These are phyloP conservation scores for Secale cereale DNA, from an alignment of 176 grass and related monocot species.

Conservation along the genomic window DNA sequence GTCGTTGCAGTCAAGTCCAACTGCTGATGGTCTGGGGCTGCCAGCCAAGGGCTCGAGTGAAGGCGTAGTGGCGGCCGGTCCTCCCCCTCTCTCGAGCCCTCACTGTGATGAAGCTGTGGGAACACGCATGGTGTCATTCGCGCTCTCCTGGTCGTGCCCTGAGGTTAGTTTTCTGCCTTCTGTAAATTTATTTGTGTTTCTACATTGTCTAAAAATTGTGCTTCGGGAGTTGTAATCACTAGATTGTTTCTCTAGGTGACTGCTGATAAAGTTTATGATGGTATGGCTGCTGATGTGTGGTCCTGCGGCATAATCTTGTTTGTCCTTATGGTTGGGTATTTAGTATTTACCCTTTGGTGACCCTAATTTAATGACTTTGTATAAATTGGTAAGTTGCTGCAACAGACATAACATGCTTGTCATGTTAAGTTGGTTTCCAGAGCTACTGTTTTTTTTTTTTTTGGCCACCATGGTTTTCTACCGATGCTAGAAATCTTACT, in stretches of 20 bases:
- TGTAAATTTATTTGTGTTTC: too few relatives aligned
- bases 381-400: conserved; percentile 61
- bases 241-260: conserved; percentile 56
- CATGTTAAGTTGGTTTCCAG: conserved; percentile 47
- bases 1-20: too few relatives aligned
- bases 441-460: conserved; percentile 58
- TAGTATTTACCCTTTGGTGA: conserved; percentile 96
- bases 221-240: conserved; percentile 24
- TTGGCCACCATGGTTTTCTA: conserved; percentile 68
- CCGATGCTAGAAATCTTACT: conserved; percentile 66
- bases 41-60: too few relatives aligned
- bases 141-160: too few relatives aligned
- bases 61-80: too few relatives aligned
- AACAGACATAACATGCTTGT: background rate
- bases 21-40: too few relatives aligned
- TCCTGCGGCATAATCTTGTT: conserved; percentile 97
- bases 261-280: conserved; percentile 58
- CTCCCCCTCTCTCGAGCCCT: too few relatives aligned
- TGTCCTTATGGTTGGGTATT: conserved; percentile 91
- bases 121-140: too few relatives aligned
- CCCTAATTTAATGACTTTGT: conserved; percentile 50
- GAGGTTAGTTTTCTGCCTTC: too few relatives aligned
- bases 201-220: too few relatives aligned
- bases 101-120: too few relatives aligned
- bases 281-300: conserved; percentile 85